These are phyloP conservation scores for Phaseolus coccineus DNA, from an alignment of 331 rosid genomes.

Conservation along the genomic window DNA sequence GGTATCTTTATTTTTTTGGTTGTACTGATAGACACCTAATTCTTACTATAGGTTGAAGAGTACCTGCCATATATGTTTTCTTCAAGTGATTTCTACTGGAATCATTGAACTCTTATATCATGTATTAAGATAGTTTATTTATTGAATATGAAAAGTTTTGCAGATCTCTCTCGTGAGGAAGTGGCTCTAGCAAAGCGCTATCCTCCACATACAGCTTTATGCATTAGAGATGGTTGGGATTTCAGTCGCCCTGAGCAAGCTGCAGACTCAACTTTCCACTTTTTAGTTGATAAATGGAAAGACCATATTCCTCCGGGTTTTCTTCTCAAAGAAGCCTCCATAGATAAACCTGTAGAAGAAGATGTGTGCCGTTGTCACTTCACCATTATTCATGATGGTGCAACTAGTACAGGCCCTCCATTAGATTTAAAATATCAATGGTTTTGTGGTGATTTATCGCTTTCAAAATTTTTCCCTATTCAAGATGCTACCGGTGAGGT, in stretches of 20 bases:
- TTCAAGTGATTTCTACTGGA: slow-evolving; percentile 27
- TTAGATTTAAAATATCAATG: slow-evolving; percentile 83
- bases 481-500: slow-evolving; percentile 88
- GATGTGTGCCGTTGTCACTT: slow-evolving; percentile 91
- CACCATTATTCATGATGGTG: slow-evolving; percentile 66
- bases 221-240: slow-evolving; percentile 97
- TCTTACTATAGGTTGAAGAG: neutral
- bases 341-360: slow-evolving; percentile 89
- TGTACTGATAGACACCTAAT: slow-evolving; percentile 9
- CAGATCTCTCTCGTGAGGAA: slow-evolving; percentile 91
- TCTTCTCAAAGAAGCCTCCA: slow-evolving; percentile 74
- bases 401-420: slow-evolving; percentile 50
- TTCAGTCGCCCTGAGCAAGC: slow-evolving; percentile 83
- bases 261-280: slow-evolving; percentile 80
- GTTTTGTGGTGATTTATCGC: slow-evolving; percentile 84
- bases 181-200: slow-evolving; percentile 75
- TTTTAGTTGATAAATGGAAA: slow-evolving; percentile 91
- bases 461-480: slow-evolving; percentile 67
- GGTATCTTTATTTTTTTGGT: slow-evolving; percentile 34
- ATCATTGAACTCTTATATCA: slow-evolving; percentile 28
- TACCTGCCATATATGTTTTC: slow-evolving; percentile 15
- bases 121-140: slow-evolving; percentile 36
- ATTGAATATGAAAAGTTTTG: slow-evolving; percentile 43
- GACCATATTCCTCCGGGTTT: slow-evolving; percentile 77
- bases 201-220: slow-evolving; percentile 87